Percentiles rank a stretch among this genome's conserved stretches.
phyloP scores from a whole-genome alignment of 306 rosid genomes.

The Gleditsia sinensis region DNA sequence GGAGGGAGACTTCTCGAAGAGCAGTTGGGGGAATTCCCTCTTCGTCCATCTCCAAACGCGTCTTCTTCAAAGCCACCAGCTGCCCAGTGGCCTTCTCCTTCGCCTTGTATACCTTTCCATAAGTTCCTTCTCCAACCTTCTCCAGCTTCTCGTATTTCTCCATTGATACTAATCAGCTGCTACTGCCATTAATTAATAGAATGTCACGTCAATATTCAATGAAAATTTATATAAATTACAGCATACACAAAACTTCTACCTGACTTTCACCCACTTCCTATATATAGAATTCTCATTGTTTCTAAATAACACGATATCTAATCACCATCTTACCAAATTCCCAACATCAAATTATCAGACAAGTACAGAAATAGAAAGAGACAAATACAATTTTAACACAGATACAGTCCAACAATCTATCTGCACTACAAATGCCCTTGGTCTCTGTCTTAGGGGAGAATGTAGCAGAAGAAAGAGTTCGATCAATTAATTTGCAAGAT shows the following conservation, averaged over 20 bases:
- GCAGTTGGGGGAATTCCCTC: conserved; percentile 97
- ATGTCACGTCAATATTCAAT: neutral
- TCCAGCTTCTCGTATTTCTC: conserved; percentile 94
- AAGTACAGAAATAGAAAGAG: neutral
- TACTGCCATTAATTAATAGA: neutral
- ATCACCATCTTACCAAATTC: neutral
- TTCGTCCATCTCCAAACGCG: conserved; percentile 94
- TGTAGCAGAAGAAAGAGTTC: no score
- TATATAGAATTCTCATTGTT: neutral
- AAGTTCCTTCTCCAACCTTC: conserved; percentile 97
- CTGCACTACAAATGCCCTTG: no score
- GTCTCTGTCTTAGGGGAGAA: no score
- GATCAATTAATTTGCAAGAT: no score
- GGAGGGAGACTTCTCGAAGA: conserved; percentile 87
- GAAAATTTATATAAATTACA: neutral
- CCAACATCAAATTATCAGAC: neutral
- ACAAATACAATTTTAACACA: neutral
- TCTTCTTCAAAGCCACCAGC: conserved; percentile 85
- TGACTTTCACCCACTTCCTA: neutral
- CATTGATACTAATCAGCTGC: conserved; percentile 38
- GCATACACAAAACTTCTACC: neutral
- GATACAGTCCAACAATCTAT: no score
- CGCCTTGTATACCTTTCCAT: conserved; percentile 96
- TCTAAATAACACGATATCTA: neutral
- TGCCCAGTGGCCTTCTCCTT: conserved; percentile 76